phyloP scores from a whole-genome alignment of 495 filamentous ascomycete genomes.

The Talaromyces stipitatus region DNA sequence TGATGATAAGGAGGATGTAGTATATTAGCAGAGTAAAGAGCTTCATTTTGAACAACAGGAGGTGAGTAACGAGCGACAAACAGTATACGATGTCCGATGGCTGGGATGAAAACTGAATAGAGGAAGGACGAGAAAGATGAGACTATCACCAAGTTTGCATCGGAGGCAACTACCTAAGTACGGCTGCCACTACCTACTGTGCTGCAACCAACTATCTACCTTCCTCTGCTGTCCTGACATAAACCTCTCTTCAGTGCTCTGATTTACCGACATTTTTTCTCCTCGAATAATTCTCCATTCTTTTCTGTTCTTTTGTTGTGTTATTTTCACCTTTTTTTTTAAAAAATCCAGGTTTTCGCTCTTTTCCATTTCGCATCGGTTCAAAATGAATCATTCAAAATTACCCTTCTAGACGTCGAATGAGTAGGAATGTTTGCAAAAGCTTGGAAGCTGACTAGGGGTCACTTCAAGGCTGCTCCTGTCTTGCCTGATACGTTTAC shows the following conservation, averaged over 20 bases:
- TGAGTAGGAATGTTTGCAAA: too few relatives aligned
- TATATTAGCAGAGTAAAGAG: not conserved
- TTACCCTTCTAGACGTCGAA: too few relatives aligned
- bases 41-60: not conserved
- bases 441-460: too few relatives aligned
- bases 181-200: not conserved
- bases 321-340: not conserved
- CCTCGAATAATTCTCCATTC: not conserved
- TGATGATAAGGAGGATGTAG: slow-evolving; percentile 1
- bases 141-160: not conserved
- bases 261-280: not conserved
- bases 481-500: not conserved
- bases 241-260: not conserved
- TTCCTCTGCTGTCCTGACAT: not conserved
- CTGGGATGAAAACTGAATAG: not conserved
- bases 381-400: not conserved
- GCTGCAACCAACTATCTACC: not conserved
- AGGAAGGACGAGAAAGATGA: not conserved
- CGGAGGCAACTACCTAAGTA: not conserved
- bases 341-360: too few relatives aligned
- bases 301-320: not conserved
- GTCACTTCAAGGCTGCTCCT: not conserved
- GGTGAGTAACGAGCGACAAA: not conserved
- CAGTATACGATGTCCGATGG: not conserved
- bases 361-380: not conserved